Percentiles rank a stretch among this genome's conserved stretches.
Conservation (phyloP, 23 red algal species). For the Agarophyton chilense region DNA sequence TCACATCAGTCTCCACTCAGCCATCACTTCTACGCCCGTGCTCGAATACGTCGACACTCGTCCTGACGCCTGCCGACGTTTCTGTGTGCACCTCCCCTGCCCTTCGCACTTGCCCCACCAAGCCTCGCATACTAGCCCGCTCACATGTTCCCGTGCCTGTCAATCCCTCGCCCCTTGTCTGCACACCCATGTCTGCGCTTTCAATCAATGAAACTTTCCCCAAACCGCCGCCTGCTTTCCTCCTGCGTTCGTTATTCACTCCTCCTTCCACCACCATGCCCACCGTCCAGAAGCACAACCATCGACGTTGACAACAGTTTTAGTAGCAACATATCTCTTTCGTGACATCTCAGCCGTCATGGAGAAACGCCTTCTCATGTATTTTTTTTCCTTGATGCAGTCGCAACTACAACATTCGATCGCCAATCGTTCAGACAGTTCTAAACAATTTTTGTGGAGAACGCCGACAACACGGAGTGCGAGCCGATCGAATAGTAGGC, state of each 20-base stretch:
- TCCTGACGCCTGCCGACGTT: neutral
- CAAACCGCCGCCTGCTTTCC: neutral
- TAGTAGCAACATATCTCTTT: neutral
- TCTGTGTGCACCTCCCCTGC: neutral
- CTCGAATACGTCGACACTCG: too few species aligned
- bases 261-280: neutral
- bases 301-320: neutral
- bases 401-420: neutral
- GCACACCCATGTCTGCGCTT: neutral
- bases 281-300: neutral
- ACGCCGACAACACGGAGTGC: neutral
- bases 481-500: neutral
- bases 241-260: neutral
- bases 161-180: neutral
- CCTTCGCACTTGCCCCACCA: neutral
- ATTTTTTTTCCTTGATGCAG: neutral
- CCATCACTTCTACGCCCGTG: too few species aligned
- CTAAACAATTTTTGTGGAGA: neutral
- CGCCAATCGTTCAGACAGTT: neutral
- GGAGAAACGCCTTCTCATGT: neutral
- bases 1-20: too few species aligned
- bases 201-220: neutral
- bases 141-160: neutral
- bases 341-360: neutral
- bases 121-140: neutral